Base-by-base conservation (phyloP, 2,329 filamentous ascomycete genomes). In the Polytolypa hystricis region DNA sequence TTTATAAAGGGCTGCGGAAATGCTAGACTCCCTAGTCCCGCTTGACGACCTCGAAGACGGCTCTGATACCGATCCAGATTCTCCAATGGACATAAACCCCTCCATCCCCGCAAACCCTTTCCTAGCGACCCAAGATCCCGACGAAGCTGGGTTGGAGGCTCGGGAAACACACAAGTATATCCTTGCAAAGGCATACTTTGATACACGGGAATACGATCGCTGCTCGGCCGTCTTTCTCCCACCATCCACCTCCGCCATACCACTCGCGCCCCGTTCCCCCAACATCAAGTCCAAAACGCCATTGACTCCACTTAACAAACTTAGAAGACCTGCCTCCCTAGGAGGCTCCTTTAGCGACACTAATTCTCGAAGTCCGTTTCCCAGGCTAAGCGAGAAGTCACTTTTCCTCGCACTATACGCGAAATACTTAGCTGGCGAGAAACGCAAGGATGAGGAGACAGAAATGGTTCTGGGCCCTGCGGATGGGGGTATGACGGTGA, bases 381-480 rank as follows among this genome's bases (percentile, higher is more conserved):
- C 62, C 8, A 61, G 58, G 5, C 49, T 95, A 35, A 95, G 87
- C 55, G 86, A 95, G 57, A 93, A 89, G 61, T 86, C 89, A 35
- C 62, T 96, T 14, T 98, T 98, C 53, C 70, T 98, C 8, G 82
- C 86, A 0, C 67, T 96, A 3, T 98, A 98, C 52, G 84, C 91
- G 30, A 93, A 89, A 54, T 86, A 87, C 54, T 74, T 96, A 45
- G 82, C 87, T 0, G 91, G 91, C 1, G 91, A 98, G 67, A 95
- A 96, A 67, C 78, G 84, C 46, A 94, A 89, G 60, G 84, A 94
- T 50, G 91, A 98, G 59, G 89, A 96, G 40, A 85, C 84, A 15
- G 91, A 98, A 62, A 95, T 95, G 82, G 84, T 98, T 34, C 77
- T 96, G 61, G 91, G 91, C 0, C 89, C 91, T 1, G 79, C 87